phyloP scores from a whole-genome alignment of 345 rosid species.

The Arabis hirsuta region DNA sequence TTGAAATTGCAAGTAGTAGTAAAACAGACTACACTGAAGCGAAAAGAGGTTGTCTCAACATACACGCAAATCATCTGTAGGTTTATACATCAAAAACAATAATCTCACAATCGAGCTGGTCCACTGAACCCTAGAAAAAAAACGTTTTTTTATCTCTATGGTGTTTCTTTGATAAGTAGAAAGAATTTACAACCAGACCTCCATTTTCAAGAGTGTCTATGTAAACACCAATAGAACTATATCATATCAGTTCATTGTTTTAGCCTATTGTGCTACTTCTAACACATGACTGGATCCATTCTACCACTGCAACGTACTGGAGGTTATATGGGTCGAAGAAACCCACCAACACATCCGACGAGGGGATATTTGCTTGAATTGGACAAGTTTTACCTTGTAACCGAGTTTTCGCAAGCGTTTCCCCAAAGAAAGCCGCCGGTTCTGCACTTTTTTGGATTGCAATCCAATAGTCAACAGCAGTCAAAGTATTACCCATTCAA shows the following conservation, averaged over 20 bases:
- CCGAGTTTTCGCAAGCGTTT: conserved; percentile 45
- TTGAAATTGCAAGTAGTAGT: not conserved
- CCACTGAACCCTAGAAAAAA: conserved; percentile 9
- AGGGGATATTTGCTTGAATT: conserved; percentile 19
- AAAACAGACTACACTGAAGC: not conserved
- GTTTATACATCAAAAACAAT: conserved; percentile 1
- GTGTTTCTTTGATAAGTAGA: conserved; percentile 16
- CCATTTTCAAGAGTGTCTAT: conserved; percentile 10
- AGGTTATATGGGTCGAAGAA: conserved; percentile 39
- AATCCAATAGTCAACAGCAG: conserved; percentile 34
- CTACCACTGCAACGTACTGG: conserved; percentile 21
- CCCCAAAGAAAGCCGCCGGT: conserved; percentile 45
- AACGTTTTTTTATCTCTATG: not conserved
- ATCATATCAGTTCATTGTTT: conserved; percentile 24
- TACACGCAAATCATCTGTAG: not conserved
- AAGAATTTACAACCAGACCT: conserved; percentile 16
- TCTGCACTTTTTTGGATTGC: conserved; percentile 41
- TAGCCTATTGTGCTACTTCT: conserved; percentile 6
- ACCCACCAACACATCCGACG: conserved; percentile 40
- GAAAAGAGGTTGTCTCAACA: not conserved
- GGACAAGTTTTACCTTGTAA: conserved; percentile 49
- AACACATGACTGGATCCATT: conserved; percentile 28
- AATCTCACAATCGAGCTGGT: conserved; percentile 4
- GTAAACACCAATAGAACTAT: conserved; percentile 11
- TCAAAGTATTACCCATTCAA: conserved; percentile 24